Evolutionary conservation across 2,329 filamentous ascomycete genomes (phyloP), one percentile per base, ranked within the genome.

Genomic region (Penicillium sp.): DNA sequence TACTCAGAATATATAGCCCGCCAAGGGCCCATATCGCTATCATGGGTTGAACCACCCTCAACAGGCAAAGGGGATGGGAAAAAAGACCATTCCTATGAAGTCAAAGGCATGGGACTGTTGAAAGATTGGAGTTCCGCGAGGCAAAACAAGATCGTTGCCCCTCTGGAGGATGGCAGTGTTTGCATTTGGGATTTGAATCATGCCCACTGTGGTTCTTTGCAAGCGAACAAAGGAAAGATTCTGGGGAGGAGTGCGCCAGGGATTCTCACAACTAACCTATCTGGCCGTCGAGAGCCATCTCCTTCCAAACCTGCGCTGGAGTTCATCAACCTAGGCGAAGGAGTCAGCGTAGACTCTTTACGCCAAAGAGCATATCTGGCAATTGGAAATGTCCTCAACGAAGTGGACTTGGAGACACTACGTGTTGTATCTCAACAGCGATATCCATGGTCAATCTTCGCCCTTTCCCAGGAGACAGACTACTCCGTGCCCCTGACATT

Each of bases 1-100:
- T 96, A 96, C 70, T 83, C 89, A 51, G 92, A 97, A 72, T 96
- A 92, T 67, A 88, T 95, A 58, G 90, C 92, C 49, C 83, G 92
- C 32, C 82, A 92, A 72, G 91, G 85, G 1, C 86, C 87, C 0
- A 80, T 91, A n/a, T 81, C 81, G 13, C 78, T 91, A 49, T 87
- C 83, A 63, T 97, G 92, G 92, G 79, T 95, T 40, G 82, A 92
- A 67, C 80, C 83, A 50, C 86, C 88, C 5, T 60, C 52, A 21
- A 54, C 29, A 62, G 66, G 27, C 54, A 69, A 73, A 14, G 63
- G 72, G 48, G 77, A 72, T 44, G 77, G 65, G 13, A 57, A 56
- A 4, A 60, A 61, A 36, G 75, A 75, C 31, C 67, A 71, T 4
- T 67, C 73, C 9, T 68, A 84, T 34, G 90, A 95, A 65, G 85